Evolutionary conservation across 805 yeast species (phyloP).

Genomic region (Candida lessepsii): DNA sequence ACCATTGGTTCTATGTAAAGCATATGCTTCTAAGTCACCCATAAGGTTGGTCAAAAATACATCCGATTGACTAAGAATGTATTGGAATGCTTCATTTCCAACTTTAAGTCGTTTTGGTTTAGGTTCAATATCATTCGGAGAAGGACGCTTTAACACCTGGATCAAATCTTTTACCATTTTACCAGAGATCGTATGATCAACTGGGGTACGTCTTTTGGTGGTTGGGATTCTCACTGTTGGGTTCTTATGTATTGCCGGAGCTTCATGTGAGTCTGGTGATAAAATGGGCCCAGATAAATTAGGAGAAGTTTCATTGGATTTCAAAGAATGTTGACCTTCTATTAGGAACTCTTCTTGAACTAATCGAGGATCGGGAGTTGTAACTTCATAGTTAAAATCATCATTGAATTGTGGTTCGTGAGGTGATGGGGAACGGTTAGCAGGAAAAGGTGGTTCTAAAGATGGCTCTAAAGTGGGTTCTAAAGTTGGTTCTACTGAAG

Average conservation of each 20-base stretch:
- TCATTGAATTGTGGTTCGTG: conserved; percentile 5
- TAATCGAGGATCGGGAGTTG: neutral
- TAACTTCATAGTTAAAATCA: neutral
- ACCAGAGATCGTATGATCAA: neutral
- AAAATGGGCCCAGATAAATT: neutral
- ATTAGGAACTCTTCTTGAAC: conserved; percentile 2
- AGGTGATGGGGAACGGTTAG: too few species aligned
- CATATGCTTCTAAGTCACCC: conserved; percentile 35
- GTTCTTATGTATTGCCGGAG: too few species aligned
- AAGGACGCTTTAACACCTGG: conserved; percentile 8
- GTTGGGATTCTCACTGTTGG: too few species aligned
- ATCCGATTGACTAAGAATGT: conserved; percentile 29
- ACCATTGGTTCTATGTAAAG: conserved; percentile 28
- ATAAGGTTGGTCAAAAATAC: conserved; percentile 30
- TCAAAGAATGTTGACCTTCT: neutral
- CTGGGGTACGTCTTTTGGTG: neutral
- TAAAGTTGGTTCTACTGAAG: neutral
- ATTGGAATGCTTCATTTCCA: conserved; percentile 15
- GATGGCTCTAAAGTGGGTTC: neutral
- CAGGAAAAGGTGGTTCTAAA: neutral
- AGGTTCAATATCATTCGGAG: neutral
- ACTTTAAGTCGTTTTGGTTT: conserved; percentile 6
- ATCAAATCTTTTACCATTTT: conserved; percentile 20
- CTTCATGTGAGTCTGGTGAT: too few species aligned
- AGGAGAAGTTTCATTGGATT: neutral